Evolutionary conservation across 129 eudicot species (phyloP), one percentile per base, ranked within the genome.

Genomic region (Flaveria robusta): DNA sequence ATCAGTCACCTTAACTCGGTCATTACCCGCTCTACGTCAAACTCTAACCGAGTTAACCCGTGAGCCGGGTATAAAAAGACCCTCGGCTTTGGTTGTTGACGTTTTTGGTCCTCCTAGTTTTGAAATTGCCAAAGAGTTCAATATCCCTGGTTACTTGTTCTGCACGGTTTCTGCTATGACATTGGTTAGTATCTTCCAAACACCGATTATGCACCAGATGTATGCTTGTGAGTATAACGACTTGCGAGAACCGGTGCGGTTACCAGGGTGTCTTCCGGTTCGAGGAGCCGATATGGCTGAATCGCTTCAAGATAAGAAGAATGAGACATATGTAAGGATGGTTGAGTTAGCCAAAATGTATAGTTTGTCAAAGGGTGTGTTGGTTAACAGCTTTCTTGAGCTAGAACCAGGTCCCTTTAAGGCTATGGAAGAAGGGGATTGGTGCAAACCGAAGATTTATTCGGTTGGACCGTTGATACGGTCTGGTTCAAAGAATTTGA

Each of bases 401-500:
- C 50, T 83, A 11, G 90, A 86, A 79, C 84, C 74, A 39, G 81
- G 83, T 74, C 72, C 86, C 0, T 72, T 86, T 56, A 80, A 78
- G 29, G 79, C 75, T 22, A 52, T 86, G 47, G 70, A 63, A 23
- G 77, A 63, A 74, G 69, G 76, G 46, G 82, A 81, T 15, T 81
- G 81, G 73, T 83, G 83, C 49, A 76, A 54, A 64, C 85, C 85
- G 39, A 69, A 72, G 56, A 58, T 83, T 74, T 83, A 83, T 31
- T 41, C 85, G 41, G 82, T 86, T 55, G 87, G 87, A n/a, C 90
- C 90, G 68, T 70, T 86, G 66, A 79, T 83, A 27, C 75, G 72
- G 8, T n/a, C 58, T 5, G 78, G 80, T 47, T 50, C 71, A 41
- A 15, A 26, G 3, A 59, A 66, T 5, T 67, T 0, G 12, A 59